phyloP scores from a whole-genome alignment of 2,329 filamentous ascomycete genomes.

The Knufia fluminis region DNA sequence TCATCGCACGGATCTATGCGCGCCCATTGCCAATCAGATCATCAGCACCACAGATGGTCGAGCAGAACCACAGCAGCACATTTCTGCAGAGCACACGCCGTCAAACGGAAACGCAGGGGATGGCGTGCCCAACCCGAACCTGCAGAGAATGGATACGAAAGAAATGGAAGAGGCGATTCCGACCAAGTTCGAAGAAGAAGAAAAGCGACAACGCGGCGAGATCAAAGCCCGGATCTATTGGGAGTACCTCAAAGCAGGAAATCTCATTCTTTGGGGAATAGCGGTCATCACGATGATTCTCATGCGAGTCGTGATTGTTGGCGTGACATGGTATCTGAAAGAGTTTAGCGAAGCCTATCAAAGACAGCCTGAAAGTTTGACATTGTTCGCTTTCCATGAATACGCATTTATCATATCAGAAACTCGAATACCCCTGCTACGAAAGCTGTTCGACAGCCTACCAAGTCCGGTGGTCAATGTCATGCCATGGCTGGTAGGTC shows the following conservation, averaged over 20 bases:
- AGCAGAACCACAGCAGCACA: slow-evolving; percentile 32
- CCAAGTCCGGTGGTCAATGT: slow-evolving; percentile 61
- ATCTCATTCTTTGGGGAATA: slow-evolving; percentile 64
- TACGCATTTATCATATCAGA: slow-evolving; percentile 16
- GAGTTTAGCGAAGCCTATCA: slow-evolving; percentile 74
- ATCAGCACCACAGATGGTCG: slow-evolving; percentile 58
- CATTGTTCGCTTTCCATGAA: slow-evolving; percentile 20
- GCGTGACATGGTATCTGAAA: slow-evolving; percentile 73
- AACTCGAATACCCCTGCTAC: slow-evolving; percentile 23
- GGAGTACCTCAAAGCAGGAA: slow-evolving; percentile 75
- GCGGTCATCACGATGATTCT: slow-evolving; percentile 41
- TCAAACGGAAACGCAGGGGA: background rate
- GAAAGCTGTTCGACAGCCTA: slow-evolving; percentile 40
- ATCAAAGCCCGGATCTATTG: slow-evolving; percentile 71
- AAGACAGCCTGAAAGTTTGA: slow-evolving; percentile 10
- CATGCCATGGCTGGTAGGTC: slow-evolving; percentile 63
- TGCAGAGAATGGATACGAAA: slow-evolving; percentile 28
- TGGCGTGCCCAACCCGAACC: background rate
- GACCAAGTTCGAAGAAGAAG: slow-evolving; percentile 71
- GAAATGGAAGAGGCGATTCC: slow-evolving; percentile 47
- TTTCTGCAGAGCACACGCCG: slow-evolving; percentile 9
- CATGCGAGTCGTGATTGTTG: slow-evolving; percentile 56
- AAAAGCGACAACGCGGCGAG: slow-evolving; percentile 63
- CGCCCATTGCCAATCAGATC: slow-evolving; percentile 62
- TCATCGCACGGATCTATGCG: slow-evolving; percentile 61